phyloP scores from a whole-genome alignment of 805 yeast genomes.

The Lipomyces spencermartinsiae region DNA sequence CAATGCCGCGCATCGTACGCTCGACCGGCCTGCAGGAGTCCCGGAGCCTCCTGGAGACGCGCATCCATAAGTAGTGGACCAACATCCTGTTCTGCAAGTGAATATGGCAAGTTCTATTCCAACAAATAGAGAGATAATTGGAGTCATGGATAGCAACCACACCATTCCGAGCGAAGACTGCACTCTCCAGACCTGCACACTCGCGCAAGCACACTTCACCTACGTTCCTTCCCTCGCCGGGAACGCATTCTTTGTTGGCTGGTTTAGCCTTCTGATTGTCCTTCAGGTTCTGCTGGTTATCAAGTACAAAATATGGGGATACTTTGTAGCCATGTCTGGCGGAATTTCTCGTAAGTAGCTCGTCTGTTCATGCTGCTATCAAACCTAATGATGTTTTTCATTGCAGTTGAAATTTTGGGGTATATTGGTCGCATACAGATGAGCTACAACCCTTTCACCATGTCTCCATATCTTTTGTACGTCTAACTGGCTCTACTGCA shows the following conservation, averaged over 20 bases:
- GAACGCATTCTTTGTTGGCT: slow-evolving; percentile 6
- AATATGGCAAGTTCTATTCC: too few species aligned
- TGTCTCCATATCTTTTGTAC: slow-evolving; percentile 5
- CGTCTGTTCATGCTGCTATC: background rate
- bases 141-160: background rate
- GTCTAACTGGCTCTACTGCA: background rate
- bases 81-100: too few species aligned
- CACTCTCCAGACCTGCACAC: slow-evolving; percentile 6
- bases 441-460: slow-evolving; percentile 8
- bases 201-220: slow-evolving; percentile 5
- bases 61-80: too few species aligned
- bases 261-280: slow-evolving; percentile 3
- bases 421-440: slow-evolving; percentile 6
- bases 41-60: too few species aligned
- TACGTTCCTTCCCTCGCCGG: slow-evolving; percentile 4
- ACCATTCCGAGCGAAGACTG: slow-evolving; percentile 27
- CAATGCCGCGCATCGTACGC: too few species aligned
- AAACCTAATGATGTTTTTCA: background rate
- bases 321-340: slow-evolving; percentile 1
- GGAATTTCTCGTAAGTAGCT: background rate
- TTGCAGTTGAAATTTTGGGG: slow-evolving; percentile 9
- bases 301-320: slow-evolving; percentile 6
- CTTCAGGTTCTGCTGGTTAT: slow-evolving; percentile 1
- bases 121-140: too few species aligned
- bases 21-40: too few species aligned